Percentiles rank a stretch among this genome's conserved stretches.
Conservation (phyloP, 805 yeast genomes). For the Blastobotrys terrestris region DNA sequence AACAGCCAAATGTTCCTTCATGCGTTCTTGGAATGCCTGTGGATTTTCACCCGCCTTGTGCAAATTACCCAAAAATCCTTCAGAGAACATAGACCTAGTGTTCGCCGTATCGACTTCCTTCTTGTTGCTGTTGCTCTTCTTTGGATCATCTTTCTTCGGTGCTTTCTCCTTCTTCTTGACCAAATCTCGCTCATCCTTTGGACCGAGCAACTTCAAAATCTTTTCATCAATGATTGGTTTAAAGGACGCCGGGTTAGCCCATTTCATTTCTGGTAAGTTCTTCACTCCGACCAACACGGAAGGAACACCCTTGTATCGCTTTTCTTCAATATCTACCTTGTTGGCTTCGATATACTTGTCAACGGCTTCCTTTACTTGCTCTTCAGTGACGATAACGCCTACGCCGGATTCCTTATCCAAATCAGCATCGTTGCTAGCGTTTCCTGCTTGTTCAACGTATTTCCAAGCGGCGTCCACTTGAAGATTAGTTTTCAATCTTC, state of each 20-base stretch:
- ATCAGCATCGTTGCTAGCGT: conserved; percentile 34
- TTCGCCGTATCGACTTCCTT: conserved; percentile 12
- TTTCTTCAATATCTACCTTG: conserved; percentile 53
- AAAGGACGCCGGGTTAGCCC: conserved; percentile 86
- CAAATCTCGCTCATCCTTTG: conserved; percentile 91
- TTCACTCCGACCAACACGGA: conserved; percentile 70
- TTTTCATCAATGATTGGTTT: conserved; percentile 82
- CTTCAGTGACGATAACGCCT: conserved; percentile 66
- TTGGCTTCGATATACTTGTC: conserved; percentile 52
- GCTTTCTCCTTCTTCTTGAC: conserved; percentile 66
- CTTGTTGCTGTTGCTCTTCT: conserved; percentile 14
- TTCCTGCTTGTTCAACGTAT: conserved; percentile 53
- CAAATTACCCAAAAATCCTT: conserved; percentile 91
- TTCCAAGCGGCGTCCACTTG: conserved; percentile 75
- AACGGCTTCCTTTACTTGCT: conserved; percentile 56
- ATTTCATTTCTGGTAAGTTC: conserved; percentile 67
- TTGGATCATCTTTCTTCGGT: conserved; percentile 27
- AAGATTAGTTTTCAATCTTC: conserved; percentile 55
- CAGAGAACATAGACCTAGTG: conserved; percentile 75
- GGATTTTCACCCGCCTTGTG: conserved; percentile 95
- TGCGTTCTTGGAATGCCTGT: conserved; percentile 79
- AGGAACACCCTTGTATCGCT: conserved; percentile 78
- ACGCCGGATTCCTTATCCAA: conserved; percentile 64
- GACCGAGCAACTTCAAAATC: conserved; percentile 71
- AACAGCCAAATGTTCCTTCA: conserved; percentile 69